Conservation (phyloP, 2,329 filamentous ascomycete genomes). For the Cryphonectria parasitica region DNA sequence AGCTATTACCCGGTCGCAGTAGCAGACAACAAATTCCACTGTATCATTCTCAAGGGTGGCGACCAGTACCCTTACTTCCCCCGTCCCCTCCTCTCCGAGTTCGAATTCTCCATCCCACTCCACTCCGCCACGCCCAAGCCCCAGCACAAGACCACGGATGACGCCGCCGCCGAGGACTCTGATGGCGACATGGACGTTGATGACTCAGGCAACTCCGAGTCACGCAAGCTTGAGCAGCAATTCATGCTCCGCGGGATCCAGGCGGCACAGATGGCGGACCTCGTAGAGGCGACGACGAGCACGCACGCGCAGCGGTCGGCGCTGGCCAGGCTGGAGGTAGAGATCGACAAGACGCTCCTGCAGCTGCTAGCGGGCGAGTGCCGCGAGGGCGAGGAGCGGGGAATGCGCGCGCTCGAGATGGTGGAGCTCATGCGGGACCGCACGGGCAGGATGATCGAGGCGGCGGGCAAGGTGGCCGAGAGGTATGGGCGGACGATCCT, state of each 20-base stretch:
- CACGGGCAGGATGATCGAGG: conserved; percentile 87
- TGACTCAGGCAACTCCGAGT: conserved; percentile 47
- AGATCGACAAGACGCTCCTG: conserved; percentile 86
- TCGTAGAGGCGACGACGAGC: conserved; percentile 69
- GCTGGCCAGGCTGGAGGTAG: conserved; percentile 74
- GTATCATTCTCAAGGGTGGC: conserved; percentile 96
- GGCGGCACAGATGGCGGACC: conserved; percentile 74
- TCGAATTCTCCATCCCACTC: conserved; percentile 86
- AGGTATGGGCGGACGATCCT: conserved; percentile 80
- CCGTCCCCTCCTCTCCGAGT: conserved; percentile 86
- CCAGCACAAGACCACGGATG: conserved; percentile 33
- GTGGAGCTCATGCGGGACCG: conserved; percentile 83
- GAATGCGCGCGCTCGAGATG: conserved; percentile 93
- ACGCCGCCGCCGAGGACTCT: conserved; percentile 37
- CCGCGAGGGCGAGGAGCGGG: conserved; percentile 86
- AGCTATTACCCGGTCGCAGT: conserved; percentile 95
- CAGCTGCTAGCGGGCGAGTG: conserved; percentile 91
- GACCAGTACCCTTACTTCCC: conserved; percentile 94
- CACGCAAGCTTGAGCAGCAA: conserved; percentile 73
- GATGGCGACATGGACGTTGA: conserved; percentile 42
- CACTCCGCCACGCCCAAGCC: conserved; percentile 47
- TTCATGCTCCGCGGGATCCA: conserved; percentile 77
- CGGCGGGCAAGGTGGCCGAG: conserved; percentile 85
- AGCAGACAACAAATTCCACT: conserved; percentile 90
- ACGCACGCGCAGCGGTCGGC: conserved; percentile 67